phyloP scores from a whole-genome alignment of 306 rosid genomes.

The Cyclanthera cordifolia region DNA sequence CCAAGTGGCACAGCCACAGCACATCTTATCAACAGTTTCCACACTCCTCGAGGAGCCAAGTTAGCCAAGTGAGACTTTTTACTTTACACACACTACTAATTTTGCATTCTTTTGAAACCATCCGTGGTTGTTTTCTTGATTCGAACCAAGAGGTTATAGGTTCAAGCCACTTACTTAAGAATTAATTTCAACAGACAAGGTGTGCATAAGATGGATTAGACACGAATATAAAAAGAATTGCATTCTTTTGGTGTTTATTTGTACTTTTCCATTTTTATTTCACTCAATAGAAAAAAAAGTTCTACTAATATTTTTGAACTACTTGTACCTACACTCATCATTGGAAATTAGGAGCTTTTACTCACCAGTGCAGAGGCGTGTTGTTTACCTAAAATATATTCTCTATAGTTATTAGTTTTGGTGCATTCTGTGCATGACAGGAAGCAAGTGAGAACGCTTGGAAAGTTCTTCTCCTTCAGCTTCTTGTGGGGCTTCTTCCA shows the following conservation, averaged over 20 bases:
- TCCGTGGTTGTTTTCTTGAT: too few species aligned
- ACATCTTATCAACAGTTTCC: constrained; percentile 85
- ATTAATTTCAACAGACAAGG: too few species aligned
- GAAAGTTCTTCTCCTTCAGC: constrained; percentile 52
- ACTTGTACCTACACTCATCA: neutral
- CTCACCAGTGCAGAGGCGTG: neutral
- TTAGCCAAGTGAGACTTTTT: constrained; percentile 57
- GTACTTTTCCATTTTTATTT: neutral
- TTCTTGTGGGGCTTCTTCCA: constrained; percentile 59
- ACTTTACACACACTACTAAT: neutral
- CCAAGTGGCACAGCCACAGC: constrained; percentile 99
- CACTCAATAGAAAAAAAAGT: neutral
- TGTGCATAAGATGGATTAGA: too few species aligned
- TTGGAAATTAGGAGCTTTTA: neutral
- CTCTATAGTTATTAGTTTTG: neutral
- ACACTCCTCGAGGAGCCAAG: constrained; percentile 69
- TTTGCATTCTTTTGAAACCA: neutral
- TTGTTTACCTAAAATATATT: neutral
- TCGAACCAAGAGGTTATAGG: too few species aligned
- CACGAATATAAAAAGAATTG: too few species aligned
- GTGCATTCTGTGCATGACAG: constrained; percentile 26
- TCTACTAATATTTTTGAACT: neutral
- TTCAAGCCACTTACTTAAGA: too few species aligned
- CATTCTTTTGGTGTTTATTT: neutral
- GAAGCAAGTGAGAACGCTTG: constrained; percentile 61